phyloP scores from a whole-genome alignment of 176 grass and related monocot species.

The Aegilops umbellulata region DNA sequence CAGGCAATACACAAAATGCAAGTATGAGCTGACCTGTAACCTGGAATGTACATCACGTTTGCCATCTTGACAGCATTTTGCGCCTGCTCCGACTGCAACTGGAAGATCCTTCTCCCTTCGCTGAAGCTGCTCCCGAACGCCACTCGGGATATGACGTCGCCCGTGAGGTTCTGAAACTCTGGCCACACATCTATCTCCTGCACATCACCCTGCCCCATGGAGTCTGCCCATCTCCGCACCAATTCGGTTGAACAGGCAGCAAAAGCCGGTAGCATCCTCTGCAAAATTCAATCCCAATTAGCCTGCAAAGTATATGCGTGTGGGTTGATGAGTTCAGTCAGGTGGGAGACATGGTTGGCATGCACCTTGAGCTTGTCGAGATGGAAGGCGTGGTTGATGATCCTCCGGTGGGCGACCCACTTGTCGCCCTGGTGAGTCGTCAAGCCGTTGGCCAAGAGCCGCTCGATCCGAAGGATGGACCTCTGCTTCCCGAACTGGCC shows the following conservation, averaged over 20 bases:
- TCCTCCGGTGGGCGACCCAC: conserved; percentile 62
- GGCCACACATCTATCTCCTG: conserved; percentile 63
- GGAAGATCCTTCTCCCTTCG: conserved; percentile 58
- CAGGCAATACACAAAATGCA: no score
- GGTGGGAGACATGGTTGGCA: no score
- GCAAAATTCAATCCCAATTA: background rate
- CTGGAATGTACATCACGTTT: conserved; percentile 19
- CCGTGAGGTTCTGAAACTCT: conserved; percentile 51
- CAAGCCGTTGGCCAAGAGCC: conserved; percentile 12
- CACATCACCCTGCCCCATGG: background rate
- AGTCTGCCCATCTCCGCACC: conserved; percentile 34
- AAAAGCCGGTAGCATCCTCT: conserved; percentile 63
- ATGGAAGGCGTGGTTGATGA: conserved; percentile 73
- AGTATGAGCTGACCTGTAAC: conserved; percentile 27
- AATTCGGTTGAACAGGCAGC: conserved; percentile 35
- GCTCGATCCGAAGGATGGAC: background rate
- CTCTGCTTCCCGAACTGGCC: conserved; percentile 32
- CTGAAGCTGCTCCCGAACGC: conserved; percentile 64
- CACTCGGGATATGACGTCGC: conserved; percentile 47
- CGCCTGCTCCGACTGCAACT: conserved; percentile 50
- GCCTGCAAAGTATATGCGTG: background rate
- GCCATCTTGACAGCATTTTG: conserved; percentile 13
- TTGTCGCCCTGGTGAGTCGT: conserved; percentile 46
- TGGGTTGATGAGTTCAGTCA: no score
- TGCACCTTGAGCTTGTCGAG: conserved; percentile 58